These are phyloP conservation scores for Lactarius evosmus DNA, from an alignment of 768 basidiomycete species.

Conservation along the genomic window DNA sequence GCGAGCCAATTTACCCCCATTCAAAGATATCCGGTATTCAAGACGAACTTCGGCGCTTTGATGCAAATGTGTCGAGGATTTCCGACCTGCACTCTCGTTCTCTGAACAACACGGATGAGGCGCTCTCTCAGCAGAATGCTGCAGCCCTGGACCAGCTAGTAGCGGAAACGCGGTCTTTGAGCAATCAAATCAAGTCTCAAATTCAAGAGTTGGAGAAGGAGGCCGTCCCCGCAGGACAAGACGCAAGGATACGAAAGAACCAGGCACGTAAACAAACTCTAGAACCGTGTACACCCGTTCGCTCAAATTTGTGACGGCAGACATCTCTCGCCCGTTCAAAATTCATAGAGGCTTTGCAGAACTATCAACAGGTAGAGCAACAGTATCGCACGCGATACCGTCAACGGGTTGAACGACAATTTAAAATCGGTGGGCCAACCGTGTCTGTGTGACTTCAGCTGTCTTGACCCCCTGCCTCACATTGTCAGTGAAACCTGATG, in stretches of 20 bases:
- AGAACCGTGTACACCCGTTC: background rate
- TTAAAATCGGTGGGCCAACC: slow-evolving; percentile 66
- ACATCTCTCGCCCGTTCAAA: slow-evolving; percentile 36
- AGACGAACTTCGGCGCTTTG: slow-evolving; percentile 65
- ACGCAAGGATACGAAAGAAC: slow-evolving; percentile 72
- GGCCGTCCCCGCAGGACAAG: slow-evolving; percentile 58
- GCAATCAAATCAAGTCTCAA: slow-evolving; percentile 63
- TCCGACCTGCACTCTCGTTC: slow-evolving; percentile 71
- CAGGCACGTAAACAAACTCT: slow-evolving; percentile 47
- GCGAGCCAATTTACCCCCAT: background rate
- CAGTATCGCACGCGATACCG: slow-evolving; percentile 76
- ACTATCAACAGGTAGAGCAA: slow-evolving; percentile 79
- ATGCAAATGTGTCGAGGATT: slow-evolving; percentile 64
- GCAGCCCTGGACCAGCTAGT: slow-evolving; percentile 67
- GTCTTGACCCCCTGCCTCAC: background rate
- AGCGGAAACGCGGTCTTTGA: slow-evolving; percentile 66
- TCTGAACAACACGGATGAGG: slow-evolving; percentile 73
- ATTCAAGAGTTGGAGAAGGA: slow-evolving; percentile 70
- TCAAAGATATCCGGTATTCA: slow-evolving; percentile 70
- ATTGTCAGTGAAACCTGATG: slow-evolving; percentile 80
- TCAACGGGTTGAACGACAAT: slow-evolving; percentile 80
- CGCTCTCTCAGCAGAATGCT: slow-evolving; percentile 54
- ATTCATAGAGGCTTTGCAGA: slow-evolving; percentile 83
- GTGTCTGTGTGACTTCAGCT: background rate
- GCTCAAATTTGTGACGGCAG: slow-evolving; percentile 10